Percentiles rank a stretch among this genome's conserved stretches.
These are phyloP conservation scores for Ramularia collo-cygni DNA, from an alignment of 2,329 filamentous ascomycete species.

Conservation along the genomic window DNA sequence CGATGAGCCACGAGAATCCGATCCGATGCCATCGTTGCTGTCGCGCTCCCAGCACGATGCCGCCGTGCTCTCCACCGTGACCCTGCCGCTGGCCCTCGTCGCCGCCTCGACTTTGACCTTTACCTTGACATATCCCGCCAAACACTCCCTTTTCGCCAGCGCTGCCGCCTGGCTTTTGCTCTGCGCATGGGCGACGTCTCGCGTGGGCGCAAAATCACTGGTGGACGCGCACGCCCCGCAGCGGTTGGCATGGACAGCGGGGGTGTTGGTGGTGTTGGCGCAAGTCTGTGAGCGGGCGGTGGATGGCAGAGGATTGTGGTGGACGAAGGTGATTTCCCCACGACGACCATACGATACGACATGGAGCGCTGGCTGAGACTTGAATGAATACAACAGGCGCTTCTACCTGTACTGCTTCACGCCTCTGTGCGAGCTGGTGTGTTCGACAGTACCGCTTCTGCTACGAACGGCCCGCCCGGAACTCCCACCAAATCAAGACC, in stretches of 20 bases:
- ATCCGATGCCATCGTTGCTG: slow-evolving; percentile 21
- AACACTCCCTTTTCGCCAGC: slow-evolving; percentile 39
- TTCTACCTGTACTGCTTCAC: slow-evolving; percentile 24
- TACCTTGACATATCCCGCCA: too few relatives aligned
- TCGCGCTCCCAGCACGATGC: slow-evolving; percentile 20
- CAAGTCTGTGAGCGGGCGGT: slow-evolving; percentile 40
- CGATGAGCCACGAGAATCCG: too few relatives aligned
- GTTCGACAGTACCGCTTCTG: slow-evolving; percentile 7
- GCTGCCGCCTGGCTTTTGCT: slow-evolving; percentile 37
- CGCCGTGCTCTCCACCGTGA: slow-evolving; percentile 8
- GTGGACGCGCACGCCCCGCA: slow-evolving; percentile 21
- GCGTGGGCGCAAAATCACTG: slow-evolving; percentile 23
- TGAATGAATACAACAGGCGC: slow-evolving; percentile 18
- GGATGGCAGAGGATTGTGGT: slow-evolving; percentile 38
- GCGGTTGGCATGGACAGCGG: slow-evolving; percentile 34
- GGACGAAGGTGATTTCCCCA: slow-evolving; percentile 36
- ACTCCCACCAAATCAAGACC: neutral
- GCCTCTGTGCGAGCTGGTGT: slow-evolving; percentile 13
- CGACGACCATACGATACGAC: neutral
- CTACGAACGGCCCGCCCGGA: neutral
- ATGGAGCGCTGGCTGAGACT: slow-evolving; percentile 20
- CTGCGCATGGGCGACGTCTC: slow-evolving; percentile 31
- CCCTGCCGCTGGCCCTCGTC: slow-evolving; percentile 30
- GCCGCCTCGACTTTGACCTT: slow-evolving; percentile 29
- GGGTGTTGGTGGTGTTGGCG: slow-evolving; percentile 36